Base-by-base conservation (phyloP, 768 basidiomycete species). In the Nevesoporus exiguus region DNA sequence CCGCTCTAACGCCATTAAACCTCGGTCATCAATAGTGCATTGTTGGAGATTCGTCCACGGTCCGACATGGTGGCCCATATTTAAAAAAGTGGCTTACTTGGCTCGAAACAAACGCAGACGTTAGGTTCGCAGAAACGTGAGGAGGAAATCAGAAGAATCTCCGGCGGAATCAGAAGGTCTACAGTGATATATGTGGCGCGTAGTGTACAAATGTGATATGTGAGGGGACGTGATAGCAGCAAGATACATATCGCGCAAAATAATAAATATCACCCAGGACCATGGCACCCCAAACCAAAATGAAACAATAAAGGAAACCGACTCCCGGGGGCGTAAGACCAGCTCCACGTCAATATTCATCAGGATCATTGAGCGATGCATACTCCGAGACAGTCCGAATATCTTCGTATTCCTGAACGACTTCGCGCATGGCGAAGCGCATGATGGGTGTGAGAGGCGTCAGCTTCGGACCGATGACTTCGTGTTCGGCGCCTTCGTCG, bases 11-110 rank as follows among this genome's bases (percentile, higher is more conserved):
- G 27, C 9, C 17, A 8, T 30, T 19, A 10, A 24, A 42, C 9
- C 5, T 7, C 22, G 4, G 49, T 9, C 19, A 34, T 56, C 5
- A 44, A 17, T 53, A 96, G 92, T 96, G 93, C 61, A 72, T 99
- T 2, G 82, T 99, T 0, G 97, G 97, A 1, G 97, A 99, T 68
- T 95, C 93, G 0, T 88, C 86, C 2, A 98, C 96, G 0, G 86
- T 98, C 3, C 75, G 79, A 30, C 86, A 95, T 62, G 96, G 96
- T 6, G 84, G 90, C 22, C 65, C 76, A 37, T 98, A 90, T 71
- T 71, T 99, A 34, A 92, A 90, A 68, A 81, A 81, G 56, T 99
- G 97, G 97, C 80, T 97, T 61, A 73, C 76, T 3, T 98, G 93
- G 92, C 72, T 98, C 13, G 96, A 98, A 60, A 77, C 77, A 8